phyloP scores from a whole-genome alignment of 75 land plant species.

The Sequoiadendron giganteum region DNA sequence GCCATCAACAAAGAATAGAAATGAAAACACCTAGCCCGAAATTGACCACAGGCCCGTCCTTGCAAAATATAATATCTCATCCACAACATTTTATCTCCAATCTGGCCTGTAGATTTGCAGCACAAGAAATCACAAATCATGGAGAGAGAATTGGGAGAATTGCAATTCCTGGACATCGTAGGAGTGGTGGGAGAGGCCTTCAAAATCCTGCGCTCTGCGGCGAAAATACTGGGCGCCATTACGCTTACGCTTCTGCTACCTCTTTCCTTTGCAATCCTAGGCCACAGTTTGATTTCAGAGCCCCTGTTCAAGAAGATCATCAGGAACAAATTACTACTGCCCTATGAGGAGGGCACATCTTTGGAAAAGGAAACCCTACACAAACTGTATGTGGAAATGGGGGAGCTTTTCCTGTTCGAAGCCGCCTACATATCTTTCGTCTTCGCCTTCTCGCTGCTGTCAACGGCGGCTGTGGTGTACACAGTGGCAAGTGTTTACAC shows the following conservation, averaged over 20 bases:
- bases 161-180: constrained; percentile 43
- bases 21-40: neutral
- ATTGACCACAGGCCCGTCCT: neutral
- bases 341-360: neutral
- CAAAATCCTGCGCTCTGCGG: constrained; percentile 34
- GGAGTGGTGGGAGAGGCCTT: constrained; percentile 46
- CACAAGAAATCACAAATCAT: constrained; percentile 16
- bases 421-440: constrained; percentile 19
- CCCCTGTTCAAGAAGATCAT: constrained; percentile 31
- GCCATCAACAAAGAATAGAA: neutral
- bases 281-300: constrained; percentile 40
- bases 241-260: constrained; percentile 53
- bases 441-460: constrained; percentile 9
- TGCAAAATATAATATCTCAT: neutral
- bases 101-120: constrained; percentile 33
- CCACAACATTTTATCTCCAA: neutral
- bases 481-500: constrained; percentile 37
- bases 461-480: constrained; percentile 43
- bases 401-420: constrained; percentile 11
- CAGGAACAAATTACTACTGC: constrained; percentile 21
- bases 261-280: constrained; percentile 45
- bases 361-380: constrained; percentile 17
- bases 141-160: constrained; percentile 66
- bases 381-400: constrained; percentile 28
- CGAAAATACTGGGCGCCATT: constrained; percentile 37